Percentiles rank a stretch among this genome's conserved stretches.
phyloP scores from a whole-genome alignment of 228 moss, liverwort and hornwort genomes.

The Sphagnum fallax region DNA sequence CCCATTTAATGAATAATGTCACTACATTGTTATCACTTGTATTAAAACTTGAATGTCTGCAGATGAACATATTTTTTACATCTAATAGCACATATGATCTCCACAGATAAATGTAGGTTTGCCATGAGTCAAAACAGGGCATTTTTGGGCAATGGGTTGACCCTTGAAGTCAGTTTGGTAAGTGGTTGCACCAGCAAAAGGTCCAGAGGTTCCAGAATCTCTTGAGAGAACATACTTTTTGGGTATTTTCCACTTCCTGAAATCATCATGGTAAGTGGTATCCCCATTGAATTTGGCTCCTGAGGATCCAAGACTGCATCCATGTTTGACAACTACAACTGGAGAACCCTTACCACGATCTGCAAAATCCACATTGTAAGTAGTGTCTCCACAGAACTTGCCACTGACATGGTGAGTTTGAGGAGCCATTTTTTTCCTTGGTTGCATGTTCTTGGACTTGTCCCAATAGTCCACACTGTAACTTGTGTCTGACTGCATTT shows the following conservation, averaged over 20 bases:
- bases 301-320: constrained; percentile 47
- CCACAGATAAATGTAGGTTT: constrained; percentile 76
- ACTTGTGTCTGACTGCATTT: constrained; percentile 55
- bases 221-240: constrained; percentile 26
- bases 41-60: not conserved
- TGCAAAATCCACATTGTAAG: constrained; percentile 52
- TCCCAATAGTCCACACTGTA: constrained; percentile 70
- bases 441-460: constrained; percentile 56
- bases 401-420: constrained; percentile 12
- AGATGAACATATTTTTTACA: not conserved
- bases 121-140: constrained; percentile 33
- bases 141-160: constrained; percentile 27
- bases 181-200: constrained; percentile 49
- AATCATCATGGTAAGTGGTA: constrained; percentile 79
- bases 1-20: no score
- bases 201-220: constrained; percentile 26
- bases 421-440: constrained; percentile 10
- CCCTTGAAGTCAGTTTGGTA: constrained; percentile 57
- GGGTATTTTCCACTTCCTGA: constrained; percentile 53
- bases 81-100: constrained; percentile 86
- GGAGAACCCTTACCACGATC: constrained; percentile 24
- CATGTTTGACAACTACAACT: constrained; percentile 23
- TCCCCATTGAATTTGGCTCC: constrained; percentile 67
- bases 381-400: constrained; percentile 57
- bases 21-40: no score